These are phyloP conservation scores for Calvatia gigantea DNA, from an alignment of 768 basidiomycete genomes.

Conservation along the genomic window DNA sequence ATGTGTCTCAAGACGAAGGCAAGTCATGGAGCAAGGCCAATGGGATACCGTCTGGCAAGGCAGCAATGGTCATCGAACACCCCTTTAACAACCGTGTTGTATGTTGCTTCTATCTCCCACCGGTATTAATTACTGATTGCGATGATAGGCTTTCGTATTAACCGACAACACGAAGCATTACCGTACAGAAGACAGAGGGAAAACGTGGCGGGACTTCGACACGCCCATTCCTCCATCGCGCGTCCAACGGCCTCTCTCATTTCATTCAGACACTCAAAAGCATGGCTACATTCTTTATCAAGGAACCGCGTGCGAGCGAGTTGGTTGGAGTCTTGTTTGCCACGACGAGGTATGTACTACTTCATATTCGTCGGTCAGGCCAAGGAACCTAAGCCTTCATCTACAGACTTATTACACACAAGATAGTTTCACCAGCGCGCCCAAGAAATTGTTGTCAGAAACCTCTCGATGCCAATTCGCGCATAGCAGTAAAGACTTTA, in stretches of 20 bases:
- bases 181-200: constrained; percentile 84
- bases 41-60: constrained; percentile 52
- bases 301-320: constrained; percentile 57
- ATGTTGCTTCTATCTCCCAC: constrained; percentile 18
- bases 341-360: constrained; percentile 61
- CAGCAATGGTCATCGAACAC: constrained; percentile 77
- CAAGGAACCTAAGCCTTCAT: constrained; percentile 8
- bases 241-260: constrained; percentile 68
- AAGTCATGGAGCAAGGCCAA: constrained; percentile 54
- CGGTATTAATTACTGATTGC: neutral
- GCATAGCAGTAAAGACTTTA: constrained; percentile 80
- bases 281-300: constrained; percentile 78
- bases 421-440: constrained; percentile 67
- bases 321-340: constrained; percentile 56
- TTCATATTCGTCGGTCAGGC: constrained; percentile 1
- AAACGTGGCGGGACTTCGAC: constrained; percentile 81
- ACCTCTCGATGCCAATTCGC: constrained; percentile 86
- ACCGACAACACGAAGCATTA: constrained; percentile 77
- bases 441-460: constrained; percentile 60
- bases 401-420: constrained; percentile 84
- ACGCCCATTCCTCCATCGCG: constrained; percentile 59
- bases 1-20: constrained; percentile 86
- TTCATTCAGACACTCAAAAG: constrained; percentile 76
- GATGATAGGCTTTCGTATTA: constrained; percentile 77
- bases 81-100: constrained; percentile 81